Evolutionary conservation across 805 yeast genomes (phyloP).

Genomic region (Allodekkera sacchari): DNA sequence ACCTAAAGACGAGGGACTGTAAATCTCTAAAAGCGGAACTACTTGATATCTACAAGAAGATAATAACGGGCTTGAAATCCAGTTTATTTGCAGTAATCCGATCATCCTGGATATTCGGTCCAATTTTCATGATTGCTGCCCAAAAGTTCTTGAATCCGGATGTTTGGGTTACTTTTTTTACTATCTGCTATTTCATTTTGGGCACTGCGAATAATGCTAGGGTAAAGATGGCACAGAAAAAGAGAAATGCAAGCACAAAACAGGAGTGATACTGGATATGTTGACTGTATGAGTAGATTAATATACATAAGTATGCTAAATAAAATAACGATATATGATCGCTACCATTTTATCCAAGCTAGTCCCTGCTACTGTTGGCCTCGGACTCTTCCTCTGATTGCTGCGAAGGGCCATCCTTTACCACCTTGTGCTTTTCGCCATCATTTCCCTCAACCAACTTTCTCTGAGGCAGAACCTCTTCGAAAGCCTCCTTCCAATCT

Average conservation of each 20-base stretch:
- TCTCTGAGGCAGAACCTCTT: slow-evolving; percentile 77
- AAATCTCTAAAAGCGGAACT: slow-evolving; percentile 11
- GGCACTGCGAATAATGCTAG: slow-evolving; percentile 56
- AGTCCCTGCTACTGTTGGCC: too few relatives aligned
- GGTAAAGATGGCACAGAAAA: slow-evolving; percentile 27
- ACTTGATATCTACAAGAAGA: slow-evolving; percentile 6
- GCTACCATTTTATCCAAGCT: neutral
- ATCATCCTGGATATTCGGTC: slow-evolving; percentile 47
- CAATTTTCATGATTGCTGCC: slow-evolving; percentile 43
- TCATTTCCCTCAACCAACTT: slow-evolving; percentile 41
- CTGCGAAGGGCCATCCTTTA: neutral
- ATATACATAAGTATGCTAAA: too few relatives aligned
- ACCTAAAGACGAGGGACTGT: slow-evolving; percentile 6
- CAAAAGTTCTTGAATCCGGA: slow-evolving; percentile 51
- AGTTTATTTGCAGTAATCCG: slow-evolving; percentile 40
- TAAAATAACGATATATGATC: neutral
- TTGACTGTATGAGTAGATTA: too few relatives aligned
- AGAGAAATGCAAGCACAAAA: slow-evolving; percentile 4
- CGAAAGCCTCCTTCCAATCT: slow-evolving; percentile 85
- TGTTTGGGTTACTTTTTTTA: slow-evolving; percentile 58
- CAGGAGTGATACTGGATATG: slow-evolving; percentile 5
- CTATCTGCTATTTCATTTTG: slow-evolving; percentile 45
- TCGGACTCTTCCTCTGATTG: too few relatives aligned
- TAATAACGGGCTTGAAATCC: slow-evolving; percentile 28
- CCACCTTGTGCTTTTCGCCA: slow-evolving; percentile 7